phyloP scores from a whole-genome alignment of 306 rosid species.

The Castanea mollissima region DNA sequence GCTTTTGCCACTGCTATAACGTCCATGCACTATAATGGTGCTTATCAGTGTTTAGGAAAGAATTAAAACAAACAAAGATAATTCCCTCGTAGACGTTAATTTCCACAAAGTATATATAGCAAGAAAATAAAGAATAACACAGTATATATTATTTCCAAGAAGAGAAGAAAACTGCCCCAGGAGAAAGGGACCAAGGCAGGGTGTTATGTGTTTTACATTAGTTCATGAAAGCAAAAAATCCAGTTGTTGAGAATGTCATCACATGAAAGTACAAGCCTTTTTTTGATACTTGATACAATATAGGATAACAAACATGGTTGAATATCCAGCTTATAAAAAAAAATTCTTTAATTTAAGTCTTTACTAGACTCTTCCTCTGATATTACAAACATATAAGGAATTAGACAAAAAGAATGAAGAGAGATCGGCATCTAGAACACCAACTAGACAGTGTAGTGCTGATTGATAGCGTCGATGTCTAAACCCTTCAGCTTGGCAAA shows the following conservation, averaged over 20 bases:
- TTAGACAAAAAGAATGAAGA: background rate
- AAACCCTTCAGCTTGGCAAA: constrained; percentile 63
- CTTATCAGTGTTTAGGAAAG: too few species aligned
- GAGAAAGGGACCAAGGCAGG: too few species aligned
- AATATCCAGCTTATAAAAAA: too few species aligned
- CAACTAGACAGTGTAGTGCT: constrained; percentile 61
- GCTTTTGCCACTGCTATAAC: too few species aligned
- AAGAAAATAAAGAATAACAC: too few species aligned
- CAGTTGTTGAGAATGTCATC: background rate
- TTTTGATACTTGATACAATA: background rate
- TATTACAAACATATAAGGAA: background rate
- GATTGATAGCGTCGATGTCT: constrained; percentile 63
- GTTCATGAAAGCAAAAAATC: background rate
- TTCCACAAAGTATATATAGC: too few species aligned
- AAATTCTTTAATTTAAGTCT: background rate
- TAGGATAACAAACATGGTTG: background rate
- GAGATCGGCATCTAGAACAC: background rate
- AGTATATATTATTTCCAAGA: too few species aligned
- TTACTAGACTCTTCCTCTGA: background rate
- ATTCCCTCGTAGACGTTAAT: too few species aligned
- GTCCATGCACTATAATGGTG: too few species aligned
- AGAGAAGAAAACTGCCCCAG: too few species aligned
- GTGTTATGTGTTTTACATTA: background rate
- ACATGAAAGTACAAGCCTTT: background rate
- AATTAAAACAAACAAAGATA: too few species aligned